These are phyloP conservation scores for Apostasia ramifera DNA, from an alignment of 106 monocot species.

Conservation along the genomic window DNA sequence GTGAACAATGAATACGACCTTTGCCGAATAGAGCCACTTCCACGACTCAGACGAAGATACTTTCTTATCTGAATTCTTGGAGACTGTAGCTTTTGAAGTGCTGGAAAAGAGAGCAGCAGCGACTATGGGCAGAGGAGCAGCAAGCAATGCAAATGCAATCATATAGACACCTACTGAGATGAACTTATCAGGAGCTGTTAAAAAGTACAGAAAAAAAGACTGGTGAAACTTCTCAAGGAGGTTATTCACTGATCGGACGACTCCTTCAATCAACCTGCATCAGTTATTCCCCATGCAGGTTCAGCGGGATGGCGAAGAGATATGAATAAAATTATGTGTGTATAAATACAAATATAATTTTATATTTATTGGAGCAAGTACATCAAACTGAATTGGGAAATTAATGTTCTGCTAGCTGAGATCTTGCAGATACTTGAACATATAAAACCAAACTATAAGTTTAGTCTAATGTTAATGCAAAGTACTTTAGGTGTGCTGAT, in stretches of 20 bases:
- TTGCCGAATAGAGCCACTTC: constrained; percentile 77
- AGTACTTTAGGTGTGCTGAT: no score
- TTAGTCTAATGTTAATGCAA: no score
- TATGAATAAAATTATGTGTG: no score
- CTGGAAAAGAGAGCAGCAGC: constrained; percentile 67
- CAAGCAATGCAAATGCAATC: constrained; percentile 78
- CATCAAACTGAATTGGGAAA: no score
- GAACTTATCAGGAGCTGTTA: constrained; percentile 82
- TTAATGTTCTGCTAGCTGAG: no score
- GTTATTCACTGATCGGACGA: constrained; percentile 78
- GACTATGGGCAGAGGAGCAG: constrained; percentile 69
- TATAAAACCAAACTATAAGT: no score
- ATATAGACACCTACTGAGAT: constrained; percentile 89
- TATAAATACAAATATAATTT: no score
- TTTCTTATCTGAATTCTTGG: neutral
- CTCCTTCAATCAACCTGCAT: constrained; percentile 86
- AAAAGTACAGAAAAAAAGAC: constrained; percentile 88
- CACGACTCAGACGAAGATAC: constrained; percentile 24
- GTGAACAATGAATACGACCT: constrained; percentile 45
- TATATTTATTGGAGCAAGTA: no score
- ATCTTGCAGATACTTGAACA: no score
- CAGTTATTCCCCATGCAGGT: neutral
- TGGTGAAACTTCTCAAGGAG: constrained; percentile 97
- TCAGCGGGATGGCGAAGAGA: no score
- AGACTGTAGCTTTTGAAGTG: neutral